A percentile compares a stretch with the other conserved stretches of the same genome.
phyloP scores from a whole-genome alignment of 1,284 basidiomycete genomes.

The Rhizopogon parksii region DNA sequence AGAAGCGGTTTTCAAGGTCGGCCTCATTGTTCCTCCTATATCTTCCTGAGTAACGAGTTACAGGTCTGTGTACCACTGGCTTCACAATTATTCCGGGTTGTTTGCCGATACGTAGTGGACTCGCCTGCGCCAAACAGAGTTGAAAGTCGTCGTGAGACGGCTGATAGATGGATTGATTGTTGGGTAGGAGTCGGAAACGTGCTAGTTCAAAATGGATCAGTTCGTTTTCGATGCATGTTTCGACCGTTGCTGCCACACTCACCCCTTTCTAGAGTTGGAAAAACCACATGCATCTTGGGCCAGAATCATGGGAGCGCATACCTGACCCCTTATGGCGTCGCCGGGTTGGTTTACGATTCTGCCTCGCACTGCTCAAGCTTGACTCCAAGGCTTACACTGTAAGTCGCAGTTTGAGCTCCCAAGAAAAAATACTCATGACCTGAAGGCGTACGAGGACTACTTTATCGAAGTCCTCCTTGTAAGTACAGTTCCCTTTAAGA shows the following conservation, averaged over 20 bases:
- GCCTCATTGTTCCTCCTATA: slow-evolving; percentile 2
- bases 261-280: slow-evolving; percentile 52
- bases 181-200: slow-evolving; percentile 75
- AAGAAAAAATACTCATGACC: not conserved
- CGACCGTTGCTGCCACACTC: not conserved
- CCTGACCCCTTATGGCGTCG: slow-evolving; percentile 46
- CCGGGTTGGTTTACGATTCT: slow-evolving; percentile 66
- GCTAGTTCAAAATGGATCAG: slow-evolving; percentile 50
- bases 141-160: slow-evolving; percentile 26
- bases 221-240: not conserved
- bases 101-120: slow-evolving; percentile 46
- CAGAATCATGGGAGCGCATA: slow-evolving; percentile 57
- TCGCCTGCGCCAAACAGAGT: slow-evolving; percentile 25
- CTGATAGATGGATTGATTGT: slow-evolving; percentile 60
- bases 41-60: not conserved
- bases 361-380: slow-evolving; percentile 55
- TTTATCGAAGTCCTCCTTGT: slow-evolving; percentile 55
- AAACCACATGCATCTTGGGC: slow-evolving; percentile 49
- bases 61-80: not conserved
- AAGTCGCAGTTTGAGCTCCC: slow-evolving; percentile 19
- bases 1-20: slow-evolving; percentile 36
- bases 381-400: slow-evolving; percentile 63
- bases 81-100: slow-evolving; percentile 55
- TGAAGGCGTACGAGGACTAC: slow-evolving; percentile 44
- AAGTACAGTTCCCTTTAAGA: slow-evolving; percentile 43